These are phyloP conservation scores for Scutellaria minor DNA, from an alignment of 257 asterid genomes.

Conservation along the genomic window DNA sequence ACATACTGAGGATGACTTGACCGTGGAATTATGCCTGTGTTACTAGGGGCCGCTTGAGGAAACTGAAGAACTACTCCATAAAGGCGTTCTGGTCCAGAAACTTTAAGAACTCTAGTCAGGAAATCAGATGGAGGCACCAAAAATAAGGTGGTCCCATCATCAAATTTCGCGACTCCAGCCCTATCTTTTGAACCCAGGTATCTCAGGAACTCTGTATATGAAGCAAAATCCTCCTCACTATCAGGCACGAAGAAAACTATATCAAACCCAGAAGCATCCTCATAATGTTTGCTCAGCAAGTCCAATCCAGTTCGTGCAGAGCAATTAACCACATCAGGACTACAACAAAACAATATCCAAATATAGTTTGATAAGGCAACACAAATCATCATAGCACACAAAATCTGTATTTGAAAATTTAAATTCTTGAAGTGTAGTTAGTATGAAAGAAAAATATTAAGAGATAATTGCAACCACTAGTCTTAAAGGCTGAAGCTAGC, in stretches of 20 bases:
- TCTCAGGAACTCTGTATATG: conserved; percentile 87
- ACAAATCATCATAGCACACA: conserved; percentile 1
- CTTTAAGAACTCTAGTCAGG: conserved; percentile 70
- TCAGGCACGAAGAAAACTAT: conserved; percentile 88
- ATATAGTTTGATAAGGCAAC: conserved; percentile 17
- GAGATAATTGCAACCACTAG: conserved; percentile 12
- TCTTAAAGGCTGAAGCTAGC: conserved; percentile 14
- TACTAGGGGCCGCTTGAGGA: conserved; percentile 52
- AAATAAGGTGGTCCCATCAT: conserved; percentile 88
- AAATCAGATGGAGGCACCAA: conserved; percentile 98
- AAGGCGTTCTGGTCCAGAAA: conserved; percentile 91
- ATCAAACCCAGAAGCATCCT: conserved; percentile 85
- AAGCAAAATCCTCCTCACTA: conserved; percentile 89
- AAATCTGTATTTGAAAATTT: background rate
- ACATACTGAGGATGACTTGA: conserved; percentile 52
- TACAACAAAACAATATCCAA: conserved; percentile 40
- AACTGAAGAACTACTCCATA: conserved; percentile 92
- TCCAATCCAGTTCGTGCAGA: conserved; percentile 96
- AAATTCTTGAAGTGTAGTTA: conserved; percentile 4
- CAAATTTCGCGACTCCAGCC: conserved; percentile 97
- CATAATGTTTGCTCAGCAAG: conserved; percentile 76
- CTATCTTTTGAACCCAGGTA: conserved; percentile 84
- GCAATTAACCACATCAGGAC: conserved; percentile 88
- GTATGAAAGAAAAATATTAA: background rate
- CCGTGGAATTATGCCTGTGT: conserved; percentile 40